phyloP scores from a whole-genome alignment of 495 filamentous ascomycete species.

The Xylaria castorea region DNA sequence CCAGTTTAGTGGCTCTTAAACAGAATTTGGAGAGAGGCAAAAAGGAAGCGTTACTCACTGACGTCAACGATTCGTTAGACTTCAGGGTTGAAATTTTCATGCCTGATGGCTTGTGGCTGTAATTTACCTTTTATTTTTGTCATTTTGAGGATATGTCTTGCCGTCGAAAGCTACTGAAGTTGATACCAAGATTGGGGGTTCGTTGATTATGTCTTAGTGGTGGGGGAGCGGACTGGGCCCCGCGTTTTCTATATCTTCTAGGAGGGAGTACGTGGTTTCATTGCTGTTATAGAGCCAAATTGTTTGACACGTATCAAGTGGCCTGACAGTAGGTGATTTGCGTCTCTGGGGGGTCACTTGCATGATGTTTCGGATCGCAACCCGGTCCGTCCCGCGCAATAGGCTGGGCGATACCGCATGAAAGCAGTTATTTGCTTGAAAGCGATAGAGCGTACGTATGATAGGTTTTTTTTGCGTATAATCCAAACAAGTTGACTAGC shows the following conservation, averaged over 20 bases:
- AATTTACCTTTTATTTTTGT: neutral
- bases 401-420: neutral
- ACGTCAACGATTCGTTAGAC: neutral
- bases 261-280: constrained; percentile 6
- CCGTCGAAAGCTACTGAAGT: neutral
- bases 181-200: neutral
- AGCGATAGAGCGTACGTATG: neutral
- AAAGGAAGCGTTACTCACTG: neutral
- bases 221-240: neutral
- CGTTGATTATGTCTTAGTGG: neutral
- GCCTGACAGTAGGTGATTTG: neutral
- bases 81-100: neutral
- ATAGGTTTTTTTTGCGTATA: neutral
- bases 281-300: neutral
- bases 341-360: neutral
- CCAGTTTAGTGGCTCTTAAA: neutral
- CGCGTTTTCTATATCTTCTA: neutral
- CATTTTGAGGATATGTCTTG: neutral
- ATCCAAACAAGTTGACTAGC: neutral
- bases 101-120: neutral
- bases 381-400: neutral
- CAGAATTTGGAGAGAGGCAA: neutral
- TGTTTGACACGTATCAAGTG: constrained; percentile 1
- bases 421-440: neutral
- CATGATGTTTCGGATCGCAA: constrained; percentile 12